Conservation (phyloP, 345 rosid genomes). For the Jatropha curcas region DNA sequence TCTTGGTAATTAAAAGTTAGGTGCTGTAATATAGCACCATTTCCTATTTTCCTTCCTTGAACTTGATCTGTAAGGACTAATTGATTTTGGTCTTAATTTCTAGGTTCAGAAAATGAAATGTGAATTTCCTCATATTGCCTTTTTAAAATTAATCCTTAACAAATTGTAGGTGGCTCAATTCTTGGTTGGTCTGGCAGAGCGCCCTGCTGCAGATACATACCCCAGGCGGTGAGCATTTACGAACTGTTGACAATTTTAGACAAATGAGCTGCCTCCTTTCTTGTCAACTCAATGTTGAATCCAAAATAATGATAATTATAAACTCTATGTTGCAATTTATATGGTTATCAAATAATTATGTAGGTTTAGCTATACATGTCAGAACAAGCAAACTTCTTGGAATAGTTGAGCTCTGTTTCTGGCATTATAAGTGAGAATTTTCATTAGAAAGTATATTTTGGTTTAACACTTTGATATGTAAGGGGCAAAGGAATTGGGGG, state of each 20-base stretch:
- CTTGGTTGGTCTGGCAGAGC: slow-evolving; percentile 86
- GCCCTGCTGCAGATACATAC: slow-evolving; percentile 54
- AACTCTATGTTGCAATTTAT: not conserved
- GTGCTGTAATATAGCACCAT: not conserved
- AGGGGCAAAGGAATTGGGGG: not conserved
- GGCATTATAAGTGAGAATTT: too few species aligned
- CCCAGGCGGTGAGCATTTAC: slow-evolving; percentile 61
- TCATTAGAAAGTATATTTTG: too few species aligned
- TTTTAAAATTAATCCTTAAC: not conserved
- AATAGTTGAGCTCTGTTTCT: too few species aligned
- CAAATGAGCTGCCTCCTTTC: not conserved
- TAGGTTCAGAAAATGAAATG: not conserved
- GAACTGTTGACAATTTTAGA: not conserved
- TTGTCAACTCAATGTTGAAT: not conserved
- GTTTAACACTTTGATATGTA: too few species aligned
- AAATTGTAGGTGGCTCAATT: slow-evolving; percentile 82
- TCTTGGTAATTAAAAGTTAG: not conserved
- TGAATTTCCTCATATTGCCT: not conserved
- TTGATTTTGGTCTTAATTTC: not conserved
- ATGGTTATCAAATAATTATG: too few species aligned
- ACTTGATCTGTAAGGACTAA: not conserved
- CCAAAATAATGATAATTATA: too few species aligned
- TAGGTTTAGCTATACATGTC: too few species aligned
- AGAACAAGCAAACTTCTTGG: too few species aligned
- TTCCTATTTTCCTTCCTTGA: not conserved